Base-by-base conservation (phyloP, 106 monocot species). In the Chionographis japonica region DNA sequence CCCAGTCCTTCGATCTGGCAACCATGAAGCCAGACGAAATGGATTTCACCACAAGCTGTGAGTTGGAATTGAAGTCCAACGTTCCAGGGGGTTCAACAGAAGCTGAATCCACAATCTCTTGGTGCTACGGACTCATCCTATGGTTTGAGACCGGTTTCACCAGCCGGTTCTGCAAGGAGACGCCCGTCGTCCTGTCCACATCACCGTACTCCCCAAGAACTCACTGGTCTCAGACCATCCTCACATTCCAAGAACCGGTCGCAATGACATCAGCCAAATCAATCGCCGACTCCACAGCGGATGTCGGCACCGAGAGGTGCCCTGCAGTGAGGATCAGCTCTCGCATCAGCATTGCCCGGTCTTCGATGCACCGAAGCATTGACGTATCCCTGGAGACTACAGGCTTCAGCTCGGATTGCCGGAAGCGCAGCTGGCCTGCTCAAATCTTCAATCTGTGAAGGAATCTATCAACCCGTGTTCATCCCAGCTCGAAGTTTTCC, bases 131-230 rank as follows among this genome's bases (percentile, higher is more conserved):
- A 49, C 65, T 98, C 16, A 77, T 93, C 41, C 73, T 93, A 8
- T 98, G 98, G 98, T 98, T 98, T 60, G 98, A 98, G 42, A 88
- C 93, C 13, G 83, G 69, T 16, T 98, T 98, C 70, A 90, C 87
- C 2, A 73, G 67, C 55, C 72, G 98, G 64, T 98, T 85, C 71
- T 98, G 98, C 77, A 92, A 90, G 76, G 93, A 93, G 77, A 81
- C 18, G 67, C 74, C 78, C 0, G 62, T 75, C 10, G 54, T 72
- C 8, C 80, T 93, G 2, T 83, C 98, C 8, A 98, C 98, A 12
- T 93, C 98, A 0, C 98, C 98, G 5, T 85, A 85, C 35, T 61
- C 56, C 16, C 75, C 80, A 13, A 78, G 56, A 41, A 98, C 98
- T 76, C 98, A 98, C 41, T 93, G 98, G 98, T 83, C 75, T 14